Conservation (phyloP, 352 stramenopile genomes). For the Pythium brachiatum region DNA sequence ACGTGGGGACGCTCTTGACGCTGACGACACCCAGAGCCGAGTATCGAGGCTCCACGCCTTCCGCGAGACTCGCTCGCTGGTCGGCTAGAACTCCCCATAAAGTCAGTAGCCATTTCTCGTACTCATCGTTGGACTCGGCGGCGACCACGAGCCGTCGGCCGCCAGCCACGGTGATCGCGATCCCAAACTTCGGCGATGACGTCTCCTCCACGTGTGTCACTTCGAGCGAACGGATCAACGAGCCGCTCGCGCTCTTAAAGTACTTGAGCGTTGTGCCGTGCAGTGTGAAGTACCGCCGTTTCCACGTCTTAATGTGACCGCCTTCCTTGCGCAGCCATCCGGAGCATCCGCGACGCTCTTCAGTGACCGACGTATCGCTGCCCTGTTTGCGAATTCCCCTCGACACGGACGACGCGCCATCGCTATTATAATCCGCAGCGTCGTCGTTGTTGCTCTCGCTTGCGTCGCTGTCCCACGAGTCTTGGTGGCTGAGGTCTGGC, state of each 20-base stretch:
- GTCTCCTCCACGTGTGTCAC: slow-evolving; percentile 38
- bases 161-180: slow-evolving; percentile 43
- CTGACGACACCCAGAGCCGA: slow-evolving; percentile 15
- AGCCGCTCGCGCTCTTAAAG: slow-evolving; percentile 67
- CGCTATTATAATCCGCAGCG: slow-evolving; percentile 1
- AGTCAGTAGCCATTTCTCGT: slow-evolving; percentile 53
- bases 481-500: slow-evolving; percentile 27
- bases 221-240: slow-evolving; percentile 44
- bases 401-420: slow-evolving; percentile 8
- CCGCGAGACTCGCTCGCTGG: slow-evolving; percentile 7
- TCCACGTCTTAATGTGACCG: slow-evolving; percentile 64
- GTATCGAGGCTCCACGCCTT: slow-evolving; percentile 1
- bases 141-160: slow-evolving; percentile 57
- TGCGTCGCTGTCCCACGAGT: slow-evolving; percentile 34
- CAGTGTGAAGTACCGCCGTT: slow-evolving; percentile 72
- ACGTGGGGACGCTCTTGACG: slow-evolving; percentile 17
- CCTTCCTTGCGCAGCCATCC: slow-evolving; percentile 77
- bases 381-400: slow-evolving; percentile 17
- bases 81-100: slow-evolving; percentile 34
- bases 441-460: slow-evolving; percentile 19
- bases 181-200: slow-evolving; percentile 33
- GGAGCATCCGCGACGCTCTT: slow-evolving; percentile 32
- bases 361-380: slow-evolving; percentile 30
- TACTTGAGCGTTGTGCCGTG: slow-evolving; percentile 69
- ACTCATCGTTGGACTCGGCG: slow-evolving; percentile 63